Percentiles rank a stretch among this genome's conserved stretches.
Conservation (phyloP, 768 basidiomycete species). For the Glaciozyma martinii region DNA sequence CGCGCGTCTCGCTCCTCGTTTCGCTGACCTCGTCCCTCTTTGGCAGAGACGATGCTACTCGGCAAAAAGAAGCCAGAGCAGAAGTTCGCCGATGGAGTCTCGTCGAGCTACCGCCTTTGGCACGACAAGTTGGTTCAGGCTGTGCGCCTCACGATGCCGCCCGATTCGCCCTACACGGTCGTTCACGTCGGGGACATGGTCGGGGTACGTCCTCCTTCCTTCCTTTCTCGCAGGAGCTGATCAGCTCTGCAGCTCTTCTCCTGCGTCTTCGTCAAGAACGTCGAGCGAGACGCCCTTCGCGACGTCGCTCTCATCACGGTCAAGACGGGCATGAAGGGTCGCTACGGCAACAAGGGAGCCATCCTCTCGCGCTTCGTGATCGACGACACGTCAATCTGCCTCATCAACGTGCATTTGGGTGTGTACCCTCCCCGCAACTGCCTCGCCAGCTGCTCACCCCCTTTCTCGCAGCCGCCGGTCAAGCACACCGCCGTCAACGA, state of each 20-base stretch:
- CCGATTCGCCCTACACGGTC: constrained; percentile 65
- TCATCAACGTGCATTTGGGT: constrained; percentile 93
- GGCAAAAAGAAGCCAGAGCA: constrained; percentile 59
- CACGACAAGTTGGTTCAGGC: constrained; percentile 65
- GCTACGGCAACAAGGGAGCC: constrained; percentile 83
- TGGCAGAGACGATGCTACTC: constrained; percentile 65
- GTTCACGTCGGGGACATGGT: constrained; percentile 81
- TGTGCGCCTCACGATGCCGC: constrained; percentile 63
- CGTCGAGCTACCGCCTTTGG: constrained; percentile 80
- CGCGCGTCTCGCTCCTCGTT: not conserved
- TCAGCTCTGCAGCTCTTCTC: constrained; percentile 50
- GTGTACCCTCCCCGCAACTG: not conserved
- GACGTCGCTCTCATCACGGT: constrained; percentile 61
- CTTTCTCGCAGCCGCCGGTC: constrained; percentile 52
- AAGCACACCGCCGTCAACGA: constrained; percentile 66
- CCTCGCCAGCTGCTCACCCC: constrained; percentile 6
- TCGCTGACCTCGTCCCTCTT: not conserved
- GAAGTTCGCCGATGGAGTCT: constrained; percentile 68
- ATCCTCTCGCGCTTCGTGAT: constrained; percentile 52
- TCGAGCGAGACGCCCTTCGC: constrained; percentile 48
- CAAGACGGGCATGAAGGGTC: constrained; percentile 84
- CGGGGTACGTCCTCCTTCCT: constrained; percentile 43
- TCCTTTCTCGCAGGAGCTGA: not conserved
- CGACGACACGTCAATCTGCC: constrained; percentile 75
- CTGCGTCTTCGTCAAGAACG: constrained; percentile 53